phyloP scores from a whole-genome alignment of 306 rosid species.

The Astragalus membranaceus region DNA sequence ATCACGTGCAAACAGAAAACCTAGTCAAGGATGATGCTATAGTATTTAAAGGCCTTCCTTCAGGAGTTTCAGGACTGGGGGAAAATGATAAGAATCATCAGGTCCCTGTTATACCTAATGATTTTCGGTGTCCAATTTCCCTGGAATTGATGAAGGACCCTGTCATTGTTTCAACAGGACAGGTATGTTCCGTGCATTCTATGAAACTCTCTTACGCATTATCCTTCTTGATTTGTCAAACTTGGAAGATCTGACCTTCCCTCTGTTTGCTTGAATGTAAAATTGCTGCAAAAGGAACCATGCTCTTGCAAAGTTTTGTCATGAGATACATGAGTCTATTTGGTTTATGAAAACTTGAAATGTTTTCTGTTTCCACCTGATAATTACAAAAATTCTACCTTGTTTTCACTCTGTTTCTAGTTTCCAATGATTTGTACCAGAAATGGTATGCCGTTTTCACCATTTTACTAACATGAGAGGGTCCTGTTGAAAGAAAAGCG shows the following conservation, averaged over 20 bases:
- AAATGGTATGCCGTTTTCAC: neutral
- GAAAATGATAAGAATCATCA: slow-evolving; percentile 45
- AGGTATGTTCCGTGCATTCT: slow-evolving; percentile 55
- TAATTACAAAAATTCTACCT: neutral
- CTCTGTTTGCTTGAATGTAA: slow-evolving; percentile 7
- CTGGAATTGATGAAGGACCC: slow-evolving; percentile 96
- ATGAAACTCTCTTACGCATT: slow-evolving; percentile 11
- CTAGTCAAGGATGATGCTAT: slow-evolving; percentile 42
- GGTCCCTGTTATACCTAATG: slow-evolving; percentile 64
- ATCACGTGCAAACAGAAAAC: slow-evolving; percentile 76
- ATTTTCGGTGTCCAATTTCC: slow-evolving; percentile 95
- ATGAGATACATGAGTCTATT: too few relatives aligned
- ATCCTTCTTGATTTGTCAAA: neutral
- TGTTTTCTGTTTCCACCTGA: neutral
- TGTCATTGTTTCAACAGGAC: slow-evolving; percentile 97
- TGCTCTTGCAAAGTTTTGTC: too few relatives aligned
- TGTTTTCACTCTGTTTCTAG: neutral
- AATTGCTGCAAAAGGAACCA: slow-evolving; percentile 5
- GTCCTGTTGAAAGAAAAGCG: neutral
- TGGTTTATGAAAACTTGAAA: neutral
- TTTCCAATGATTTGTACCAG: neutral
- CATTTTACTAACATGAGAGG: neutral
- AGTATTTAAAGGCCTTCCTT: slow-evolving; percentile 34
- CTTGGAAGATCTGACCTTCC: neutral
- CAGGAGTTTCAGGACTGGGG: slow-evolving; percentile 43